Evolutionary conservation across 805 yeast genomes (phyloP).

Genomic region (Huiozyma naganishii): DNA sequence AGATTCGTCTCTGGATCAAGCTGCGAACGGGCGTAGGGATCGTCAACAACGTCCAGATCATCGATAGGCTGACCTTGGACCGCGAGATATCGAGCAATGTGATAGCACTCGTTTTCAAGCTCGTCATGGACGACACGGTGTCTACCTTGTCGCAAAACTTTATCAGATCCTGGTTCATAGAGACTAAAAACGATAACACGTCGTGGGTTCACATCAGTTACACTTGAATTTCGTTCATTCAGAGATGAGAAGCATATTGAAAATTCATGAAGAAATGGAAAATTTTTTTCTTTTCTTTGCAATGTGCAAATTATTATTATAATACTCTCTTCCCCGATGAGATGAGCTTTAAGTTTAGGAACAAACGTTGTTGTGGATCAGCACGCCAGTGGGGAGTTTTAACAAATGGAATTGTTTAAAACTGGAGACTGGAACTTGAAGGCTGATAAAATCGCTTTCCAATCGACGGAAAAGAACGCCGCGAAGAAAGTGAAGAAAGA

Average conservation of each 20-base stretch:
- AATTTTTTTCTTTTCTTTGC: neutral
- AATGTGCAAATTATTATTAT: no score
- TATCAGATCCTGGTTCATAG: constrained; percentile 14
- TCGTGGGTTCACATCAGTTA: constrained; percentile 3
- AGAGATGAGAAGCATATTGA: neutral
- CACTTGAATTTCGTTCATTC: no score
- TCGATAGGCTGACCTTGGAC: constrained; percentile 6
- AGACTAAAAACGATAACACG: constrained; percentile 6
- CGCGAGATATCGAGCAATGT: neutral
- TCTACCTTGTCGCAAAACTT: neutral
- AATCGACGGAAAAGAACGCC: constrained; percentile 23
- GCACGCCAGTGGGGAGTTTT: no score
- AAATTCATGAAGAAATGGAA: neutral
- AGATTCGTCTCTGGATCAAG: constrained; percentile 7
- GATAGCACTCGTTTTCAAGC: neutral
- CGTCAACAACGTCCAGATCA: constrained; percentile 5
- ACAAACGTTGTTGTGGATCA: no score
- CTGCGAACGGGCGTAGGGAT: constrained; percentile 10
- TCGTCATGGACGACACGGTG: neutral
- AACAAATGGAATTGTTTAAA: constrained; percentile 55
- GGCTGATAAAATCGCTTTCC: constrained; percentile 39
- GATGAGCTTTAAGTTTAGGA: no score
- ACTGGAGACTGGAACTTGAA: constrained; percentile 78
- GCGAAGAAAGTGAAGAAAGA: constrained; percentile 4
- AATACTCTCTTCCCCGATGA: no score